These are phyloP conservation scores for Podochytrium sp. DNA, from an alignment of 192 early-diverging fungal genomes.

Conservation along the genomic window DNA sequence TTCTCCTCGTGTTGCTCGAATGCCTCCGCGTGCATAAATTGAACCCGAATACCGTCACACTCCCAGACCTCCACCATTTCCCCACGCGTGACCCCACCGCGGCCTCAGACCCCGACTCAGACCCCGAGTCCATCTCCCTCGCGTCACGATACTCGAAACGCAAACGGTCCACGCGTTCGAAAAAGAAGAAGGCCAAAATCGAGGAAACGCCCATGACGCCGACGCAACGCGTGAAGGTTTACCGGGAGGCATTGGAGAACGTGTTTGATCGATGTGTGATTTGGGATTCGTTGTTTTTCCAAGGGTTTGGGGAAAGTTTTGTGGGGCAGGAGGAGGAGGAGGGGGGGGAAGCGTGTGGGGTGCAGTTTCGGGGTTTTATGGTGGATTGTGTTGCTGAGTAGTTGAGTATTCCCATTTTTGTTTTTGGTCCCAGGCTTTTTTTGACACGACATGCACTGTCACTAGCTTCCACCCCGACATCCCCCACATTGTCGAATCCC, in stretches of 20 bases:
- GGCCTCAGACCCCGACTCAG: not conserved
- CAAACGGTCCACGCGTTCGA: not conserved
- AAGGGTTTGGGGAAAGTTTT: too few relatives aligned
- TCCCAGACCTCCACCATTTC: not conserved
- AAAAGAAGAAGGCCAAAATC: not conserved
- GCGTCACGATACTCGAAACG: not conserved
- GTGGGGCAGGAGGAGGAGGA: too few relatives aligned
- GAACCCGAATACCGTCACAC: not conserved
- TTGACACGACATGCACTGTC: not conserved
- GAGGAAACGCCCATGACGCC: not conserved
- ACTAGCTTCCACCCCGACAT: not conserved
- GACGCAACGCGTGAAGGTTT: not conserved
- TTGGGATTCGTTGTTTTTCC: conserved; percentile 15
- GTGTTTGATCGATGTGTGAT: conserved; percentile 27
- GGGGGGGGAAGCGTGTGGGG: not conserved
- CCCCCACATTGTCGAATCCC: not conserved
- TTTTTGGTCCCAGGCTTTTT: too few relatives aligned
- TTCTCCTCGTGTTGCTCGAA: conserved; percentile 4
- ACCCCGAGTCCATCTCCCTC: not conserved
- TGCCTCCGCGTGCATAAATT: not conserved
- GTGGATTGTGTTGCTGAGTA: not conserved
- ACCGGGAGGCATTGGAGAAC: not conserved
- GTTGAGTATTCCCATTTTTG: too few relatives aligned
- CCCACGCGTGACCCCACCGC: not conserved
- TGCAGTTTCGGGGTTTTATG: conserved; percentile 15